These are phyloP conservation scores for Pseudonitzschia multiseries DNA, from an alignment of 108 stramenopile species.

Conservation along the genomic window DNA sequence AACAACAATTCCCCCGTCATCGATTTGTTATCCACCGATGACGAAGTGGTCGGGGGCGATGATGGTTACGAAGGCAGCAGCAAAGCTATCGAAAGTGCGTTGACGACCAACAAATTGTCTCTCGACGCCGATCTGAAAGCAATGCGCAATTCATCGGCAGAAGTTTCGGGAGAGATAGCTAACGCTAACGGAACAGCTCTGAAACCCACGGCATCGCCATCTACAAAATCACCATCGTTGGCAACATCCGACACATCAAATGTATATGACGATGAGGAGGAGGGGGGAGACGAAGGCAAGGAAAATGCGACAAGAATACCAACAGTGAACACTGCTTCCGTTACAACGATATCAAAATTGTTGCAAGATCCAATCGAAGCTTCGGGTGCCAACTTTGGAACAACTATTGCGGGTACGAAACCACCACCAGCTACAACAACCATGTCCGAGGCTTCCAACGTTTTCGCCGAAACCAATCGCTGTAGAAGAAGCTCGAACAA, in stretches of 20 bases:
- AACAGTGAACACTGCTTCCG: background rate
- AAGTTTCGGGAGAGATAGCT: background rate
- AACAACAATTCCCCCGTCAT: background rate
- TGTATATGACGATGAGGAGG: background rate
- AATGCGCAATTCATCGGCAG: background rate
- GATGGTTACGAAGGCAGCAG: background rate
- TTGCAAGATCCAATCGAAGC: background rate
- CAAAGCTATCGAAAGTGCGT: background rate
- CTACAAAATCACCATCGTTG: background rate
- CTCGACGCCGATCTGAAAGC: background rate
- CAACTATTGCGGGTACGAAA: background rate
- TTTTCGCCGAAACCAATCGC: background rate
- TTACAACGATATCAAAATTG: background rate
- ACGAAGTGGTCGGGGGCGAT: background rate
- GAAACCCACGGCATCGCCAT: constrained; percentile 7
- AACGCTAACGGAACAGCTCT: background rate
- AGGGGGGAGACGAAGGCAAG: background rate
- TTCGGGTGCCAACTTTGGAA: background rate
- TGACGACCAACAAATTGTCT: background rate
- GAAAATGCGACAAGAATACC: background rate
- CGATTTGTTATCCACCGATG: background rate
- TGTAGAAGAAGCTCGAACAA: background rate
- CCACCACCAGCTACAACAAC: background rate
- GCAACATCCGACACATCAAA: background rate
- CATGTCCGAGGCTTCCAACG: no score